A percentile compares a stretch with the other conserved stretches of the same genome.
These are phyloP conservation scores for Antitrichia curtipendula DNA, from an alignment of 225 moss, liverwort and hornwort genomes.

Conservation along the genomic window DNA sequence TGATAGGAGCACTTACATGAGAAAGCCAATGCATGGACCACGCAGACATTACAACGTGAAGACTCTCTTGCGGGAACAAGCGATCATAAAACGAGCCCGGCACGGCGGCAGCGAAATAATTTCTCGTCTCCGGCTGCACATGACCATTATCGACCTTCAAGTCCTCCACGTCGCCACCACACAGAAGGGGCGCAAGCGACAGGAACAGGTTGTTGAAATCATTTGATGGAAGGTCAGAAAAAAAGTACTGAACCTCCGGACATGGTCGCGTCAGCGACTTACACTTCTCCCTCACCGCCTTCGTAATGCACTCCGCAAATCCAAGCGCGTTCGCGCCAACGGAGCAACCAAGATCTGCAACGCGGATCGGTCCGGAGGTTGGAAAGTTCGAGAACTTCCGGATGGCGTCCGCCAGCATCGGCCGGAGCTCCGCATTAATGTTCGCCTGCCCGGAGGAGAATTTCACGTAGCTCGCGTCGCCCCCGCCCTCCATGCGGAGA, in stretches of 20 bases:
- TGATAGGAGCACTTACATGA: neutral
- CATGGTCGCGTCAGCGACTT: neutral
- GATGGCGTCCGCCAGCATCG: slow-evolving; percentile 10
- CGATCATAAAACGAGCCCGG: slow-evolving; percentile 32
- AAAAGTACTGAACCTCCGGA: slow-evolving; percentile 18
- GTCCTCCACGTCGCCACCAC: neutral
- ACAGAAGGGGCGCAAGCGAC: neutral
- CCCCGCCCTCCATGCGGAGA: slow-evolving; percentile 9
- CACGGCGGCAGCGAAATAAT: slow-evolving; percentile 20
- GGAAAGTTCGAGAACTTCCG: neutral
- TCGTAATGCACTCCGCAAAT: slow-evolving; percentile 12
- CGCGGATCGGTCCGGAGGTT: neutral
- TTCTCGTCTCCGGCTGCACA: neutral
- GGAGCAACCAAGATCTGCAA: slow-evolving; percentile 30
- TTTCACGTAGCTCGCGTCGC: slow-evolving; percentile 14
- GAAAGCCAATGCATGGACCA: slow-evolving; percentile 41
- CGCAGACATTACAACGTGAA: slow-evolving; percentile 18
- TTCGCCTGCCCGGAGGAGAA: slow-evolving; percentile 12
- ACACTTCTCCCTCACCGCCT: neutral
- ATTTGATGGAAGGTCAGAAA: slow-evolving; percentile 30
- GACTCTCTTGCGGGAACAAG: slow-evolving; percentile 9
- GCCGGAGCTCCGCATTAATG: slow-evolving; percentile 3
- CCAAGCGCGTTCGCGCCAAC: slow-evolving; percentile 14
- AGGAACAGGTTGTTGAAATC: slow-evolving; percentile 21
- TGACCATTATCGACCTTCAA: neutral